A percentile compares a stretch with the other conserved stretches of the same genome.
Conservation (phyloP, 371 early-diverging fungal species). For the Mortierella sp. region DNA sequence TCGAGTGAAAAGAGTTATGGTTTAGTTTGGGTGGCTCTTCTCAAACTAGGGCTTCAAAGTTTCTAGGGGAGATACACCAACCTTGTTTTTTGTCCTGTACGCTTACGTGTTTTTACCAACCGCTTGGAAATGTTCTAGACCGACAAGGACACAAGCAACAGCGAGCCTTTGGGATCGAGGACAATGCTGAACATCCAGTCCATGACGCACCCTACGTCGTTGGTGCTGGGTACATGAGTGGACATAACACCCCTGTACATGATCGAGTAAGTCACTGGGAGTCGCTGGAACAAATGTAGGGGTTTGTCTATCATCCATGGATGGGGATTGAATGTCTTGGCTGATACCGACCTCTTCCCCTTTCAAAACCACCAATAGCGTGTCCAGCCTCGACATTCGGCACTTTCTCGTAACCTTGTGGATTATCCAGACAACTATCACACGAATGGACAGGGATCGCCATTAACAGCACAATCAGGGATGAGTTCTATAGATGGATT, state of each 20-base stretch:
- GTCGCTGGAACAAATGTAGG: neutral
- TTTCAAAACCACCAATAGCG: slow-evolving; percentile 14
- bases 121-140: slow-evolving; percentile 9
- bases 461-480: slow-evolving; percentile 23
- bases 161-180: slow-evolving; percentile 13
- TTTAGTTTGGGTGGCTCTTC: neutral
- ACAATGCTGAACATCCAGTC: slow-evolving; percentile 11
- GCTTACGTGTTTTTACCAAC: neutral
- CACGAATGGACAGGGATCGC: slow-evolving; percentile 17
- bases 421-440: slow-evolving; percentile 26
- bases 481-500: slow-evolving; percentile 17
- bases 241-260: slow-evolving; percentile 4
- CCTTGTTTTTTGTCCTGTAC: neutral
- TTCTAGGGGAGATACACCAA: neutral
- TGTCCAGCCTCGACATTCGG: slow-evolving; percentile 16
- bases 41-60: neutral
- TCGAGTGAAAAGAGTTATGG: neutral
- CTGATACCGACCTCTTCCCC: neutral
- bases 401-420: slow-evolving; percentile 17
- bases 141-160: slow-evolving; percentile 23
- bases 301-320: too few relatives aligned
- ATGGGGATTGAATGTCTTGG: too few relatives aligned
- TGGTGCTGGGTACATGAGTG: slow-evolving; percentile 13
- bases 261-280: slow-evolving; percentile 18
- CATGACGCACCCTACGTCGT: slow-evolving; percentile 27